Evolutionary conservation across 2,329 filamentous ascomycete species (phyloP).

Genomic region (Pseudogymnoascus verrucosus): DNA sequence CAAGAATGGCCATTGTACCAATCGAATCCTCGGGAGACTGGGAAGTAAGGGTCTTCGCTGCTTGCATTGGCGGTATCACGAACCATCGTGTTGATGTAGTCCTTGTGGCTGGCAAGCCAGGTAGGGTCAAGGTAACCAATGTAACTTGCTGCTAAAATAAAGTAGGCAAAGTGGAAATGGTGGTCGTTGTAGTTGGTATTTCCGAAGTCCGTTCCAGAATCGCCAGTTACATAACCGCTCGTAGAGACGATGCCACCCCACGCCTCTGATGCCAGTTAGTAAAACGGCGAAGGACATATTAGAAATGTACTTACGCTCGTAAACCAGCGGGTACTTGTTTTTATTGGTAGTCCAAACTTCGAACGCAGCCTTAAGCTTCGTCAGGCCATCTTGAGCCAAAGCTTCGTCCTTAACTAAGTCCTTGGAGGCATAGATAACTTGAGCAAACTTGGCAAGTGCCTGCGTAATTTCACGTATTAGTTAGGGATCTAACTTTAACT

Average conservation of each 20-base stretch:
- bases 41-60: conserved; percentile 63
- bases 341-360: conserved; percentile 57
- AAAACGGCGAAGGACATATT: not conserved
- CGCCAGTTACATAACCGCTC: conserved; percentile 60
- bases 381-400: conserved; percentile 50
- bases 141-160: conserved; percentile 76
- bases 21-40: conserved; percentile 77
- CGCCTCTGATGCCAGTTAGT: conserved; percentile 34
- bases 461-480: conserved; percentile 26
- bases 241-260: conserved; percentile 80
- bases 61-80: conserved; percentile 77
- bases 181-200: conserved; percentile 79
- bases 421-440: conserved; percentile 56
- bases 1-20: conserved; percentile 94
- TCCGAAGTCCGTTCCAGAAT: conserved; percentile 73
- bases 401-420: conserved; percentile 52
- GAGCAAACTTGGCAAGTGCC: conserved; percentile 69
- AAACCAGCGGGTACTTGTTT: conserved; percentile 58
- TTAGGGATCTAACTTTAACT: conserved; percentile 24
- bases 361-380: conserved; percentile 58
- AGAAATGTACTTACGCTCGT: conserved; percentile 44
- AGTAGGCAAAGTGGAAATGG: conserved; percentile 78
- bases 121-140: conserved; percentile 69
- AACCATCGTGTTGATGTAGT: conserved; percentile 75
- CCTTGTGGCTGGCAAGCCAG: conserved; percentile 68